Percentiles rank a stretch among this genome's conserved stretches.
phyloP scores from a whole-genome alignment of 257 asterid species.

The Coffea eugenioides region DNA sequence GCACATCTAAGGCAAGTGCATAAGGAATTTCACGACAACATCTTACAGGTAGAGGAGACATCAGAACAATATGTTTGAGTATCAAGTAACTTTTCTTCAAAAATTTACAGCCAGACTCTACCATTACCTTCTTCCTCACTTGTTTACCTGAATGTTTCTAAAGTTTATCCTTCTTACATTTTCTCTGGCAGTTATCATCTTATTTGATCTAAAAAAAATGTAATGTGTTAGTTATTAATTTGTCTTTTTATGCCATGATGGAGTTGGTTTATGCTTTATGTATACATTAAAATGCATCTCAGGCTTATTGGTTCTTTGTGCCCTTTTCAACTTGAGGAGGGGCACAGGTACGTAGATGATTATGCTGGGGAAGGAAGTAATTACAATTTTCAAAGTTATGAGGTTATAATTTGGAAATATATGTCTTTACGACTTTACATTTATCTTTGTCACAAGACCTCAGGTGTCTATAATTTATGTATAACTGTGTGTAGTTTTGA shows the following conservation, averaged over 20 bases:
- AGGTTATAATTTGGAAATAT: no score
- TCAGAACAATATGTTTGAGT: conserved; percentile 13
- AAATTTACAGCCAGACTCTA: background rate
- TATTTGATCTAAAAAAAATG: background rate
- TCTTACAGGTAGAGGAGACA: conserved; percentile 49
- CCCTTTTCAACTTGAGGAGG: background rate
- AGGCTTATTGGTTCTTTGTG: background rate
- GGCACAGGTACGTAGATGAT: background rate
- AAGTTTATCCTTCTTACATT: background rate
- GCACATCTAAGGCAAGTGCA: conserved; percentile 77
- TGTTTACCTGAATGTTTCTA: background rate
- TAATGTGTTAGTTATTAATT: background rate
- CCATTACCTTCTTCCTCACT: background rate
- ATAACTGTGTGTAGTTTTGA: no score
- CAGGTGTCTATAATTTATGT: background rate
- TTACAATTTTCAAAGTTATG: no score
- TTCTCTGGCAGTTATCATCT: background rate
- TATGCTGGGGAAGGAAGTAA: no score
- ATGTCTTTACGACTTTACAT: no score
- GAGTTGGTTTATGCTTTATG: background rate
- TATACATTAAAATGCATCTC: no score
- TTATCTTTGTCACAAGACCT: background rate
- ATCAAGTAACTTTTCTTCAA: background rate
- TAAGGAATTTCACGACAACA: conserved; percentile 59
- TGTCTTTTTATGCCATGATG: background rate